Base-by-base conservation (phyloP, 2,329 filamentous ascomycete species). In the Botryotinia globosa region DNA sequence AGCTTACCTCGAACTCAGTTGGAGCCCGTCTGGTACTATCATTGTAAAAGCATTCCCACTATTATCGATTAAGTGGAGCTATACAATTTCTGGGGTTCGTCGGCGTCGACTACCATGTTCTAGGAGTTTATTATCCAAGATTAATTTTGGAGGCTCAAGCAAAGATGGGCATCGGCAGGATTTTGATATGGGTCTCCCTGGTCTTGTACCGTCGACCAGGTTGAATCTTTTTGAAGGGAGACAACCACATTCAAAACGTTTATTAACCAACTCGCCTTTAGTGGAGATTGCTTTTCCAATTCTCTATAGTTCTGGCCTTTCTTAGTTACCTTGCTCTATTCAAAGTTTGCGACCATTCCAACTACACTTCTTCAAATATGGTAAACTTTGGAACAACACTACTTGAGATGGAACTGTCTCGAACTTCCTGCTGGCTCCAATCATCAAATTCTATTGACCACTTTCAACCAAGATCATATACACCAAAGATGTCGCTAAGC, bases 381-480 rank as follows among this genome's bases (percentile, higher is more conserved):
- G 9, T 61, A 39, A 14, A 39, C 34, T 39, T 39, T 34, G 34
- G 22, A 61, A 39, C 22, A 4, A 39, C 34, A 44, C 25, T 39
- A 63, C 61, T 63, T n/a, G 37, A n/a, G n/a, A 29, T 44, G 4
- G 12, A 44, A 44, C 16, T n/a, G 3, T 18, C 37, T 62, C 61
- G 18, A 42, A 32, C 9, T 64, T 64, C 42, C 39, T 34, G 14
- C 42, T 45, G n/a, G 29, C 10, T 20, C 18, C 25, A 45, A 64
- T 45, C 39, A 64, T 42, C 20, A 44, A 34, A 34, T 32, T 16
- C n/a, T 45, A 8, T 29, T 22, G 42, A 3, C 18, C 44, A 22
- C n/a, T 45, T 64, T 64, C 62, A 64, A n/a, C 42, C 42, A 25
- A 34, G 42, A 64, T 62, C 59, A 62, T 34, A 64, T 32, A 25